Base-by-base conservation (phyloP, 495 filamentous ascomycete species). In the Friedmanniomyces endolithicus region DNA sequence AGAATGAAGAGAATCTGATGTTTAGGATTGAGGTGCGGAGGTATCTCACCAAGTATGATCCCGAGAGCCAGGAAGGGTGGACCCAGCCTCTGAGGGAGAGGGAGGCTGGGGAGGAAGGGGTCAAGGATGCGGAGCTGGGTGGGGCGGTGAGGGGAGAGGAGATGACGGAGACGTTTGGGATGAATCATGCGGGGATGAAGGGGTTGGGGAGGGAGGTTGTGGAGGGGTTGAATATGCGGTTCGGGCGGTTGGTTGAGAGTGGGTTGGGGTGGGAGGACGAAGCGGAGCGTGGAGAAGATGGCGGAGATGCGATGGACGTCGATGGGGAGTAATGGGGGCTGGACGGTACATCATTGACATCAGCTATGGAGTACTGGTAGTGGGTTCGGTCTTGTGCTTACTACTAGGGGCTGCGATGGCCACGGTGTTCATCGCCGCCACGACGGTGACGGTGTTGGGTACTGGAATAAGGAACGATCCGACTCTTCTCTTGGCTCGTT, bases 11-110 rank as follows among this genome's bases (percentile, higher is more conserved):
- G 59, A 80, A 83, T n/a, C 72, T 95, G 25, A 75, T 82, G 23
- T 76, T 94, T 37, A 76, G 84, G 20, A 87, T 95, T 64, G 86
- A 81, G 61, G 81, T 90, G 39, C 85, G 87, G 63, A 87, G 80
- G 49, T 92, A 87, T 66, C 83, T 85, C 59, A 81, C 90, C 58
- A 74, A 87, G 22, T 95, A 86, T 71, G 79, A 85, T 58, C 79
- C 82, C 11, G 72, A 74, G 11, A 90, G 84, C 34, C 68, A 71
- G 54, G 82, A 85, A 34, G 47, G 20, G 20, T 51, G 40, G 20
- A 35, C 27, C 34, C 46, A 35, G 60, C 57, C 48, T 23, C 37
- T 39, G 25, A 49, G 11, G 48, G 53, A 61, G 50, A 31, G 48
- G 17, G 50, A 58, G 25, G 40, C 54, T 44, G 47, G 50, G 8